Evolutionary conservation across 345 rosid species (phyloP).

Genomic region (Eucalyptus brandiana): DNA sequence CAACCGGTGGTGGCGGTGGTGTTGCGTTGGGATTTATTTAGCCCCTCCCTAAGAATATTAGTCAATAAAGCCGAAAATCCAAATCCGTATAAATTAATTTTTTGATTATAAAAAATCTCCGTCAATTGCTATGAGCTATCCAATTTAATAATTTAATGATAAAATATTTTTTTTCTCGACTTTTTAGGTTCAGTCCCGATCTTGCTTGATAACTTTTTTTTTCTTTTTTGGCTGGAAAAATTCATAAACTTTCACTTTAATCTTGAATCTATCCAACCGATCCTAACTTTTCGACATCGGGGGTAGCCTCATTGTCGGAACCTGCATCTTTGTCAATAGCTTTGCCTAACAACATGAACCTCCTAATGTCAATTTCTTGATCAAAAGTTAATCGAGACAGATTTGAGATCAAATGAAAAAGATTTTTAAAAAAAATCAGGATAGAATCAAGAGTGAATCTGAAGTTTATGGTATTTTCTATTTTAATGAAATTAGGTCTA

Average conservation of each 20-base stretch:
- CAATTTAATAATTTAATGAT: fast-evolving
- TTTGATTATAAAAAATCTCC: fast-evolving
- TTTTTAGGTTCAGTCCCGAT: fast-evolving
- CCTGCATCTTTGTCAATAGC: fast-evolving
- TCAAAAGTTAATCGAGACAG: fast-evolving
- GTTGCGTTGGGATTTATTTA: not conserved
- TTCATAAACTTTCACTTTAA: not conserved
- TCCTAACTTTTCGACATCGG: fast-evolving
- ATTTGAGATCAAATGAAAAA: not conserved
- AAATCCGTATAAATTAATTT: too few species aligned
- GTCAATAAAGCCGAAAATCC: not conserved
- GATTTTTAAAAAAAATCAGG: fast-evolving
- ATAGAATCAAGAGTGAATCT: fast-evolving
- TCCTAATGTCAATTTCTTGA: not conserved
- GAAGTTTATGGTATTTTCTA: not conserved
- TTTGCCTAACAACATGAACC: not conserved
- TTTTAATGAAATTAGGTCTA: not conserved
- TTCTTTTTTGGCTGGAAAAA: fast-evolving
- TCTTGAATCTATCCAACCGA: fast-evolving
- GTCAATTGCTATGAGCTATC: fast-evolving
- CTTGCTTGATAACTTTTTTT: fast-evolving
- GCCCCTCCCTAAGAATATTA: too few species aligned
- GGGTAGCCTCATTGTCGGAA: not conserved
- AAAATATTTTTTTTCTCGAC: fast-evolving
- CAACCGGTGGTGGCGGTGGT: not conserved